A percentile compares a stretch with the other conserved stretches of the same genome.
These are phyloP conservation scores for Arthrobotrys musiformis DNA, from an alignment of 2,329 filamentous ascomycete genomes.

Conservation along the genomic window DNA sequence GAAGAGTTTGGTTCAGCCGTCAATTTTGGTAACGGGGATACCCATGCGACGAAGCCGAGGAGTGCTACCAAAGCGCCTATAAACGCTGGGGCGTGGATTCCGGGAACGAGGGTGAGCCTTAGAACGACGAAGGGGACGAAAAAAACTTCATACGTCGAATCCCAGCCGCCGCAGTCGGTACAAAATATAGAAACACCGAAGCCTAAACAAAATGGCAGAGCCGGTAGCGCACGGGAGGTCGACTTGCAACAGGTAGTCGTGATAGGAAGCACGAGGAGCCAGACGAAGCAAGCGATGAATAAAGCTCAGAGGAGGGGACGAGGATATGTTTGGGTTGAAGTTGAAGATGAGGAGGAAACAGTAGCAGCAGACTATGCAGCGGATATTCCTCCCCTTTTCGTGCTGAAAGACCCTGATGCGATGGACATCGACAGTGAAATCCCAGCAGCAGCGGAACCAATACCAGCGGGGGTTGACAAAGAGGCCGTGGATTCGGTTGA, in stretches of 20 bases:
- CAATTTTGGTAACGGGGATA: slow-evolving; percentile 1
- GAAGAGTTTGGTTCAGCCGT: slow-evolving; percentile 13
- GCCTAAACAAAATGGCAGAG: slow-evolving; percentile 26
- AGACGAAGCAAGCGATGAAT: slow-evolving; percentile 49
- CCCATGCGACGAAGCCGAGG: slow-evolving; percentile 9
- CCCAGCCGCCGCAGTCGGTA: slow-evolving; percentile 1
- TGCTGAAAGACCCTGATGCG: slow-evolving; percentile 29
- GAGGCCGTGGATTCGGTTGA: slow-evolving; percentile 6
- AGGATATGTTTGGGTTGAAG: slow-evolving; percentile 54
- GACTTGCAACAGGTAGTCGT: slow-evolving; percentile 48
- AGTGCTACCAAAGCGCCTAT: neutral
- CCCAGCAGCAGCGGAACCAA: neutral
- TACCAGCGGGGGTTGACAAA: neutral
- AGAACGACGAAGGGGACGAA: slow-evolving; percentile 49
- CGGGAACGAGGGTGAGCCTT: slow-evolving; percentile 46
- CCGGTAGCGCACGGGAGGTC: slow-evolving; percentile 17
- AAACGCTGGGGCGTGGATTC: slow-evolving; percentile 25
- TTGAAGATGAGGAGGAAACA: slow-evolving; percentile 38
- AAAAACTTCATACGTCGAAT: slow-evolving; percentile 11
- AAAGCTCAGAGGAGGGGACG: slow-evolving; percentile 48
- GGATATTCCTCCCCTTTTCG: neutral
- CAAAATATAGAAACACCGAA: slow-evolving; percentile 24
- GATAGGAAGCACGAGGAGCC: slow-evolving; percentile 51
- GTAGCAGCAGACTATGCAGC: neutral
- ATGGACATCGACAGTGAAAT: slow-evolving; percentile 53